These are phyloP conservation scores for Xylaria grammica DNA, from an alignment of 495 filamentous ascomycete genomes.

Conservation along the genomic window DNA sequence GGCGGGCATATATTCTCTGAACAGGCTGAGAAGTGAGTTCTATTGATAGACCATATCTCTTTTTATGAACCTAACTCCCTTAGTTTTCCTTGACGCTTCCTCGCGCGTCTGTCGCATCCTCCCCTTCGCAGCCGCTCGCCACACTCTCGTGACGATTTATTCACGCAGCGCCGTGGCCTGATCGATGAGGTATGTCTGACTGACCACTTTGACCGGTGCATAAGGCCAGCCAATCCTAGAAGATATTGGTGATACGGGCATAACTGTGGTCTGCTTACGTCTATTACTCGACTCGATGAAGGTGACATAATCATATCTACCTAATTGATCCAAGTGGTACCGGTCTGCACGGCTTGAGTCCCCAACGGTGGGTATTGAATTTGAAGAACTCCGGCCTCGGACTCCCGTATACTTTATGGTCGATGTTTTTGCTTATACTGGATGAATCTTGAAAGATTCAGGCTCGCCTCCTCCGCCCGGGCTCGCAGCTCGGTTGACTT, in stretches of 20 bases:
- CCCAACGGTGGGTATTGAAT: constrained; percentile 3
- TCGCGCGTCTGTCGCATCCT: constrained; percentile 19
- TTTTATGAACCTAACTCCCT: constrained; percentile 42
- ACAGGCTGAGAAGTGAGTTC: constrained; percentile 37
- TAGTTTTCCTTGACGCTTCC: constrained; percentile 30
- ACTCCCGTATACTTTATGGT: constrained; percentile 13
- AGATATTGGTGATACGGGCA: not conserved
- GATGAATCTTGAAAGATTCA: constrained; percentile 64
- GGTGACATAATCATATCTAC: not conserved
- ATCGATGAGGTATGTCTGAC: constrained; percentile 18
- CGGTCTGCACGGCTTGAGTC: not conserved
- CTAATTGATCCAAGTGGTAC: not conserved
- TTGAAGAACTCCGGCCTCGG: not conserved
- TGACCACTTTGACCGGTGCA: constrained; percentile 9
- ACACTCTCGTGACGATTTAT: constrained; percentile 9
- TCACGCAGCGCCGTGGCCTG: constrained; percentile 1
- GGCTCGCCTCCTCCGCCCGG: constrained; percentile 59
- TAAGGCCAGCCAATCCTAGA: not conserved
- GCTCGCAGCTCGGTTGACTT: constrained; percentile 55
- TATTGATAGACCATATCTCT: constrained; percentile 37
- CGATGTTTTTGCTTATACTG: constrained; percentile 62
- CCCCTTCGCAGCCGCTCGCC: not conserved
- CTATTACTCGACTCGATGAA: not conserved
- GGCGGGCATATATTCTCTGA: constrained; percentile 8
- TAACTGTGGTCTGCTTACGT: not conserved